Percentiles rank a stretch among this genome's conserved stretches.
Conservation (phyloP, 352 stramenopile genomes). For the Pythium plurisporium region DNA sequence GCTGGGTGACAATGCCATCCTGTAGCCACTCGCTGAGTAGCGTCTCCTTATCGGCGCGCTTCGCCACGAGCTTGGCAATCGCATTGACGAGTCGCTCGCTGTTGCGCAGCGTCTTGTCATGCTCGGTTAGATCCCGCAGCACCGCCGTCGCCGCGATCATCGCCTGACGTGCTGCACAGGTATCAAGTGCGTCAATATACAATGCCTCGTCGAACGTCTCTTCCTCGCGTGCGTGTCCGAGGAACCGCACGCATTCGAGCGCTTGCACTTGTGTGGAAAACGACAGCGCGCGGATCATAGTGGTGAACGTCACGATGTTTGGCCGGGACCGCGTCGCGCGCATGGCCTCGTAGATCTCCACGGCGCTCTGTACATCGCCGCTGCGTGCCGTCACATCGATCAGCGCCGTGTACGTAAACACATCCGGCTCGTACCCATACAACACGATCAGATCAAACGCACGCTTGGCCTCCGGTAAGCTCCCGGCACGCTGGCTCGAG, state of each 20-base stretch:
- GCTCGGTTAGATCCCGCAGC: constrained; percentile 28
- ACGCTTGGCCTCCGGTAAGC: constrained; percentile 46
- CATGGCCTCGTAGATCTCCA: constrained; percentile 65
- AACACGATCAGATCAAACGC: constrained; percentile 46
- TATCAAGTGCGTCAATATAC: constrained; percentile 54
- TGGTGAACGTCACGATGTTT: constrained; percentile 74
- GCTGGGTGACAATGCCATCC: constrained; percentile 26
- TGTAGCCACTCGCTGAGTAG: constrained; percentile 41
- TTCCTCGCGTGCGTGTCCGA: constrained; percentile 40
- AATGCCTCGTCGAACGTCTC: constrained; percentile 60
- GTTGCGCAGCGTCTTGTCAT: constrained; percentile 33
- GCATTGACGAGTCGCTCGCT: constrained; percentile 44
- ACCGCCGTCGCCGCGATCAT: constrained; percentile 29
- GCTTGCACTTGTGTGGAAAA: constrained; percentile 15
- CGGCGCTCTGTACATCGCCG: constrained; percentile 40
- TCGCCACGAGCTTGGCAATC: constrained; percentile 33
- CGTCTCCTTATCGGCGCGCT: constrained; percentile 27
- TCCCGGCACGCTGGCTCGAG: constrained; percentile 61
- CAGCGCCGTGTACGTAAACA: constrained; percentile 81
- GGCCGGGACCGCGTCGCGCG: constrained; percentile 46
- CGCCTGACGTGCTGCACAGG: constrained; percentile 40
- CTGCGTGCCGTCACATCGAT: constrained; percentile 64
- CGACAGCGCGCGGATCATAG: background rate
- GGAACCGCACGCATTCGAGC: constrained; percentile 40
- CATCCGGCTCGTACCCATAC: constrained; percentile 61